phyloP scores from a whole-genome alignment of 805 yeast species.

The Yarrowia phangngaensis region DNA sequence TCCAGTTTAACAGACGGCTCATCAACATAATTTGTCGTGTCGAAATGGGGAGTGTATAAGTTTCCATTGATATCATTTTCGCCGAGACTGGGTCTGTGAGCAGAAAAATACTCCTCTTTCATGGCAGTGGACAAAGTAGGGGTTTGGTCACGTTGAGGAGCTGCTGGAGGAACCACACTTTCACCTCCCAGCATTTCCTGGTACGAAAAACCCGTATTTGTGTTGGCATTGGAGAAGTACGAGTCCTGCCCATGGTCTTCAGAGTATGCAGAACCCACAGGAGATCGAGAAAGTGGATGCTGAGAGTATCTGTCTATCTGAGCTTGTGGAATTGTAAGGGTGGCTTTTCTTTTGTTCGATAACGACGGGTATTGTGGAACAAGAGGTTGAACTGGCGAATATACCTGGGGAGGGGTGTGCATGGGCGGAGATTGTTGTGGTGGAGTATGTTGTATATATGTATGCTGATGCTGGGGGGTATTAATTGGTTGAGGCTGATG shows the following conservation, averaged over 20 bases:
- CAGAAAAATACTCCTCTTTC: constrained; percentile 18
- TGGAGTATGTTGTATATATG: too few species aligned
- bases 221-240: constrained; percentile 12
- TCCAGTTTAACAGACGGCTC: constrained; percentile 12
- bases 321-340: constrained; percentile 22
- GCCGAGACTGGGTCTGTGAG: constrained; percentile 6
- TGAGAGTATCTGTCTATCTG: constrained; percentile 22
- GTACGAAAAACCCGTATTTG: constrained; percentile 18
- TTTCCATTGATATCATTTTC: background rate
- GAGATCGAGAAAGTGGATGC: constrained; percentile 15
- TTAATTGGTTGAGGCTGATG: background rate
- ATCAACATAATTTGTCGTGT: background rate
- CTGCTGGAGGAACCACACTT: constrained; percentile 20
- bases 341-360: constrained; percentile 18
- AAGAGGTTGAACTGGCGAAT: too few species aligned
- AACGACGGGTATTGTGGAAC: too few species aligned
- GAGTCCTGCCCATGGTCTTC: constrained; percentile 22
- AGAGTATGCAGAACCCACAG: constrained; percentile 20
- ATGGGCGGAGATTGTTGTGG: background rate
- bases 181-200: constrained; percentile 12
- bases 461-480: constrained; percentile 3
- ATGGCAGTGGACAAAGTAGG: constrained; percentile 18
- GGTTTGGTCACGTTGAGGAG: constrained; percentile 21
- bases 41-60: constrained; percentile 15
- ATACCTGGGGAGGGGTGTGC: constrained; percentile 1